Evolutionary conservation across 352 stramenopile species (phyloP).

Genomic region (Pythium rhizo-oryzae): DNA sequence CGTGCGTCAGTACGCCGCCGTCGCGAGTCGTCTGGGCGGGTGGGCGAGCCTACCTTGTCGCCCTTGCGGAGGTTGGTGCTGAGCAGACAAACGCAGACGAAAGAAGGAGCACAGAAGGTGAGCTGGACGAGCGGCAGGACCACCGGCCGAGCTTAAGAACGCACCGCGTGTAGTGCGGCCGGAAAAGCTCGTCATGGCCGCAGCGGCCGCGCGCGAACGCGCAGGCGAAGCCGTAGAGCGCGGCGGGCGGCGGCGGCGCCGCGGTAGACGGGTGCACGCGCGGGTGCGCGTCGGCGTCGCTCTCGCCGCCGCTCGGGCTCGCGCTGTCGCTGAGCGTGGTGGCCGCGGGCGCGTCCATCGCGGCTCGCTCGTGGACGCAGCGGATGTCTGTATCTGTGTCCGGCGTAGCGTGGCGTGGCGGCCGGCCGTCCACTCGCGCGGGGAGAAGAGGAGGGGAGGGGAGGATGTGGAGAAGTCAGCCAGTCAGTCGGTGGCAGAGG

Average conservation of each 20-base stretch:
- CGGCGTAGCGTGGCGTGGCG: too few species aligned
- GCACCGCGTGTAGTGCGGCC: conserved; percentile 15
- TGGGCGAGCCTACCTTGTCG: too few species aligned
- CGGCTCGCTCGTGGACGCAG: too few species aligned
- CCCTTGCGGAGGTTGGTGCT: conserved; percentile 21
- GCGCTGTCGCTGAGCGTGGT: background rate
- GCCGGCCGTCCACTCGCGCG: too few species aligned
- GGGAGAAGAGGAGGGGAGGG: background rate
- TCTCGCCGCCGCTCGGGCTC: conserved; percentile 1
- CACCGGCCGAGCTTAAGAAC: too few species aligned
- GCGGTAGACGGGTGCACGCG: conserved; percentile 4
- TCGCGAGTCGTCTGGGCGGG: too few species aligned
- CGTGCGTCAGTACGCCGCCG: too few species aligned
- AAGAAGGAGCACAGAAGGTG: background rate
- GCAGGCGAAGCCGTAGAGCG: conserved; percentile 16
- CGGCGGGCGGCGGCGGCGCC: too few species aligned
- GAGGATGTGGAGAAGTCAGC: background rate
- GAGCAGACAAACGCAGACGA: background rate
- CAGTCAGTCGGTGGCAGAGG: too few species aligned
- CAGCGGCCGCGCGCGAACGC: conserved; percentile 10
- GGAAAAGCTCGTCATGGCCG: conserved; percentile 22
- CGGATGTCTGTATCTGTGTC: too few species aligned
- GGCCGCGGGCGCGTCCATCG: too few species aligned
- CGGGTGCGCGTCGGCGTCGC: conserved; percentile 1
- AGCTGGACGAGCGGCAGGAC: background rate